Conservation (phyloP, 768 basidiomycete species). For the Royoungia palumana region DNA sequence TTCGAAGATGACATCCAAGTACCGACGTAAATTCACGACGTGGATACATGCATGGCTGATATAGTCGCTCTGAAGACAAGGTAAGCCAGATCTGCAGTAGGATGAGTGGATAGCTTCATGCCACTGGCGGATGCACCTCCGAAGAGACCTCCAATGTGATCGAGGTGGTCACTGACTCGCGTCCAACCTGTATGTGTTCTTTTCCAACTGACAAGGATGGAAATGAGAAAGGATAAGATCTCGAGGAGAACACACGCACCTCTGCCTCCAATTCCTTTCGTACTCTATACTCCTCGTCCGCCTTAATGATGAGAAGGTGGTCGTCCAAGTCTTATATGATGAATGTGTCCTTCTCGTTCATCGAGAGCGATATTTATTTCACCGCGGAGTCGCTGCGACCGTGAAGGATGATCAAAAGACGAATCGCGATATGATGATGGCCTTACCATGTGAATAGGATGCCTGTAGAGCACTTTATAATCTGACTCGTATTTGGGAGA, state of each 20-base stretch:
- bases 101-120: too few species aligned
- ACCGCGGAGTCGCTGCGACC: slow-evolving; percentile 77
- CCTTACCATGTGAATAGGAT: slow-evolving; percentile 65
- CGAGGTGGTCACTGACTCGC: slow-evolving; percentile 19
- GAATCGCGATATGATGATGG: neutral
- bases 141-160: too few species aligned
- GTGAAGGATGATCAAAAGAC: neutral
- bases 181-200: slow-evolving; percentile 52
- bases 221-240: neutral
- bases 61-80: too few species aligned
- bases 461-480: slow-evolving; percentile 36
- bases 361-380: slow-evolving; percentile 77
- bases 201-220: slow-evolving; percentile 56
- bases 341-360: slow-evolving; percentile 79
- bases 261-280: slow-evolving; percentile 70
- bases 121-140: neutral
- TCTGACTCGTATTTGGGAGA: slow-evolving; percentile 5
- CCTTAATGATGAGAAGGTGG: slow-evolving; percentile 77
- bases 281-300: slow-evolving; percentile 75
- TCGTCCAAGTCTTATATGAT: slow-evolving; percentile 88
- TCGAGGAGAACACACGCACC: slow-evolving; percentile 36
- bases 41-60: too few species aligned
- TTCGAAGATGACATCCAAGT: too few species aligned
- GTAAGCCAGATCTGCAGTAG: too few species aligned
- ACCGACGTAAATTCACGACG: too few species aligned